A percentile compares a stretch with the other conserved stretches of the same genome.
These are phyloP conservation scores for Metarhizium guizhouense DNA, from an alignment of 2,329 filamentous ascomycete species.

Conservation along the genomic window DNA sequence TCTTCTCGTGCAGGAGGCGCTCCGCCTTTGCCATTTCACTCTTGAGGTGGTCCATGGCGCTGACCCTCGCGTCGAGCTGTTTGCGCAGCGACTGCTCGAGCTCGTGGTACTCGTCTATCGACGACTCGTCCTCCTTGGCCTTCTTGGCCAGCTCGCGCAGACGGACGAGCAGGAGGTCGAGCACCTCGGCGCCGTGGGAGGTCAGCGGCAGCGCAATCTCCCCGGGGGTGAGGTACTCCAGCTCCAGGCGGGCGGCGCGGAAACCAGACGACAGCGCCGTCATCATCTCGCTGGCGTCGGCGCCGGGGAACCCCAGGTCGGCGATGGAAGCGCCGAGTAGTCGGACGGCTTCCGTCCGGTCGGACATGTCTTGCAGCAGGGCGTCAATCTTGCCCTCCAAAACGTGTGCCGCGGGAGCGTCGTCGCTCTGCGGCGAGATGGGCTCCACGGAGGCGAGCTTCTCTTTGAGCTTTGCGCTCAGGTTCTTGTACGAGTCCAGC, in stretches of 20 bases:
- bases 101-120: constrained; percentile 51
- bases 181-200: constrained; percentile 43
- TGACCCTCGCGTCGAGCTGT: constrained; percentile 45
- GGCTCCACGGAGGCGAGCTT: constrained; percentile 21
- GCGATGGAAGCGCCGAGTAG: constrained; percentile 36
- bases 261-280: constrained; percentile 38
- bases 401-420: constrained; percentile 12
- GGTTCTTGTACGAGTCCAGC: constrained; percentile 36
- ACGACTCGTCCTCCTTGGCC: constrained; percentile 39
- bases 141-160: constrained; percentile 40
- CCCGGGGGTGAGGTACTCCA: constrained; percentile 53
- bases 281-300: constrained; percentile 39
- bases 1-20: constrained; percentile 25
- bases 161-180: constrained; percentile 43
- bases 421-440: constrained; percentile 5
- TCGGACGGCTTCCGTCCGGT: constrained; percentile 37
- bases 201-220: constrained; percentile 45
- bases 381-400: constrained; percentile 34
- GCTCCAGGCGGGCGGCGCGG: constrained; percentile 48
- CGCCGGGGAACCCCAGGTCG: constrained; percentile 41
- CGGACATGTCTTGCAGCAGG: constrained; percentile 36
- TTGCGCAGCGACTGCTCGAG: constrained; percentile 46
- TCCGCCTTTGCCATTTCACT: constrained; percentile 29
- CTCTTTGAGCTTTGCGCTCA: constrained; percentile 28
- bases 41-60: constrained; percentile 39